These are phyloP conservation scores for Phellinidium pouzarii DNA, from an alignment of 1,284 basidiomycete genomes.

Conservation along the genomic window DNA sequence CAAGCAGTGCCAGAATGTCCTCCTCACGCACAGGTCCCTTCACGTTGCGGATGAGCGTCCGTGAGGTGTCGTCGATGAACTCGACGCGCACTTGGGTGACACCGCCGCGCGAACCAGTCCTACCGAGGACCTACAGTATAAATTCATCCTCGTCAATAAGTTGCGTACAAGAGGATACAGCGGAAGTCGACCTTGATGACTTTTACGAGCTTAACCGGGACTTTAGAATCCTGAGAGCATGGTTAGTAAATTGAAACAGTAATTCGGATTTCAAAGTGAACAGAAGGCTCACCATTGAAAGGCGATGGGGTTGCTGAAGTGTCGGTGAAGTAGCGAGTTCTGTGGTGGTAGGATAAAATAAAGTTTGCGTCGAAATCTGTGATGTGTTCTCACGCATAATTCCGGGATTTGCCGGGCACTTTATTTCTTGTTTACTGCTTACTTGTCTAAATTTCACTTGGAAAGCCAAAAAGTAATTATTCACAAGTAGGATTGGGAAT, in stretches of 20 bases:
- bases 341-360: slow-evolving; percentile 15
- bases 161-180: neutral
- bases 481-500: too few species aligned
- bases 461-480: too few species aligned
- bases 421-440: neutral
- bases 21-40: slow-evolving; percentile 96
- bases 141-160: slow-evolving; percentile 1
- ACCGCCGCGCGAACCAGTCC: slow-evolving; percentile 98
- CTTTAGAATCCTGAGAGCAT: slow-evolving; percentile 55
- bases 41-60: slow-evolving; percentile 98
- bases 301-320: neutral
- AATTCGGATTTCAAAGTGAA: too few species aligned
- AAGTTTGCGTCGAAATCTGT: slow-evolving; percentile 8
- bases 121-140: slow-evolving; percentile 79
- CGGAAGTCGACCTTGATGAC: slow-evolving; percentile 75
- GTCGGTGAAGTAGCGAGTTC: slow-evolving; percentile 3
- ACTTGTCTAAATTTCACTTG: neutral
- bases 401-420: neutral
- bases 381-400: slow-evolving; percentile 5
- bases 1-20: slow-evolving; percentile 96
- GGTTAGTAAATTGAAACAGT: neutral
- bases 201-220: slow-evolving; percentile 91
- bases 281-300: neutral
- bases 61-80: slow-evolving; percentile 96
- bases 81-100: slow-evolving; percentile 99